A percentile compares a stretch with the other conserved stretches of the same genome.
phyloP scores from a whole-genome alignment of 345 rosid genomes.

The Chamaenerion angustifolium region DNA sequence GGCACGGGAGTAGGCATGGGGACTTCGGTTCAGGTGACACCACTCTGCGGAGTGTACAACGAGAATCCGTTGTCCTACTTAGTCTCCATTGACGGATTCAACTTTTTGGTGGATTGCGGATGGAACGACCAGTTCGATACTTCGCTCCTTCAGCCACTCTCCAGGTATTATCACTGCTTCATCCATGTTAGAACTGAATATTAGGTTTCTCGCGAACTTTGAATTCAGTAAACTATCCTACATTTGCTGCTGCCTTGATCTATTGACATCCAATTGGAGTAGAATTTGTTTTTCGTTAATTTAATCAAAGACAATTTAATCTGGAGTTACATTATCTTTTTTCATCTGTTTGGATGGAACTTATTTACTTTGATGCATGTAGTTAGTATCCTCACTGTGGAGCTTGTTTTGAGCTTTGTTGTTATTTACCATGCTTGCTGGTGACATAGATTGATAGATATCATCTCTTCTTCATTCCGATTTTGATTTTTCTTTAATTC shows the following conservation, averaged over 20 bases:
- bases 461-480: neutral
- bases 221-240: too few relatives aligned
- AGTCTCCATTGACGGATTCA: slow-evolving; percentile 82
- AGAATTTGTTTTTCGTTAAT: too few relatives aligned
- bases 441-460: too few relatives aligned
- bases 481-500: neutral
- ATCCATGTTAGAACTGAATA: neutral
- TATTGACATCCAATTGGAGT: too few relatives aligned
- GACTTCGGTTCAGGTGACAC: slow-evolving; percentile 81
- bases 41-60: slow-evolving; percentile 78
- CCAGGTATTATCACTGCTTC: slow-evolving; percentile 29
- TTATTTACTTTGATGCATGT: too few relatives aligned
- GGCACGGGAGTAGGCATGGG: slow-evolving; percentile 37
- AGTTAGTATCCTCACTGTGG: too few relatives aligned
- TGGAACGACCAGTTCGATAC: slow-evolving; percentile 95
- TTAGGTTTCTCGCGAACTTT: neutral
- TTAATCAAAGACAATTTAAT: too few relatives aligned
- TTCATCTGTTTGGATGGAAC: too few relatives aligned
- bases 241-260: too few relatives aligned
- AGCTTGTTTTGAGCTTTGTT: neutral
- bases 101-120: slow-evolving; percentile 84
- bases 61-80: slow-evolving; percentile 84
- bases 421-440: neutral
- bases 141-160: slow-evolving; percentile 78
- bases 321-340: too few relatives aligned